phyloP scores from a whole-genome alignment of 805 yeast genomes.

The Wickerhamomyces strasburgensis region DNA sequence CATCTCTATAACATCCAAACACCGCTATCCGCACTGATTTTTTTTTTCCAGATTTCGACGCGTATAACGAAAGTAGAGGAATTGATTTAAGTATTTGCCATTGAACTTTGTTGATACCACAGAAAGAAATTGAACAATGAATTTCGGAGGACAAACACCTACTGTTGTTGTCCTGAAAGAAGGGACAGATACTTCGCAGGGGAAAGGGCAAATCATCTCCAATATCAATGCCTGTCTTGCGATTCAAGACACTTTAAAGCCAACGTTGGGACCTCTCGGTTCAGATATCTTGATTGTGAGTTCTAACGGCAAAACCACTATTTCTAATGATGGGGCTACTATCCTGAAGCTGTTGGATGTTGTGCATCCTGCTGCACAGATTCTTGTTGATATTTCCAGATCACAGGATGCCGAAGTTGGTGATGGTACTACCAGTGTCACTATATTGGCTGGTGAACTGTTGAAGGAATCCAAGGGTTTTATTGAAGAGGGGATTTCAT shows the following conservation, averaged over 20 bases:
- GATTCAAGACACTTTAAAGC: constrained; percentile 89
- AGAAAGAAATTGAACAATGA: constrained; percentile 45
- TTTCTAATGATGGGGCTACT: constrained; percentile 98
- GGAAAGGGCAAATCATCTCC: constrained; percentile 90
- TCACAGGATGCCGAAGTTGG: constrained; percentile 99
- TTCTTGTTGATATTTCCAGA: constrained; percentile 87
- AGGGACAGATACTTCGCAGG: constrained; percentile 97
- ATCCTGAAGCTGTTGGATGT: constrained; percentile 87
- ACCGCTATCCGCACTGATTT: too few species aligned
- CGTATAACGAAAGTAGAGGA: not conserved
- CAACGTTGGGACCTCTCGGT: constrained; percentile 96
- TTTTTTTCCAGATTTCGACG: not conserved
- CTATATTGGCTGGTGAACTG: constrained; percentile 90
- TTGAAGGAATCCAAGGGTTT: constrained; percentile 85
- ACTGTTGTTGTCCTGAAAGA: constrained; percentile 97
- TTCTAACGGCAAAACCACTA: constrained; percentile 80
- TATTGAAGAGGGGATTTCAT: constrained; percentile 93
- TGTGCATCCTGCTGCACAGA: constrained; percentile 98
- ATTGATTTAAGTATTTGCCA: too few species aligned
- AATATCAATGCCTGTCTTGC: constrained; percentile 97
- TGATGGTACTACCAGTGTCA: constrained; percentile 96
- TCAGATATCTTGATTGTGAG: constrained; percentile 90
- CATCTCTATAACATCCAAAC: not conserved
- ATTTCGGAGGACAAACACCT: constrained; percentile 89
- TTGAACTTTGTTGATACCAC: too few species aligned